A percentile compares a stretch with the other conserved stretches of the same genome.
Evolutionary conservation across 2,329 filamentous ascomycete species (phyloP).

Genomic region (Byssothecium circinans): DNA sequence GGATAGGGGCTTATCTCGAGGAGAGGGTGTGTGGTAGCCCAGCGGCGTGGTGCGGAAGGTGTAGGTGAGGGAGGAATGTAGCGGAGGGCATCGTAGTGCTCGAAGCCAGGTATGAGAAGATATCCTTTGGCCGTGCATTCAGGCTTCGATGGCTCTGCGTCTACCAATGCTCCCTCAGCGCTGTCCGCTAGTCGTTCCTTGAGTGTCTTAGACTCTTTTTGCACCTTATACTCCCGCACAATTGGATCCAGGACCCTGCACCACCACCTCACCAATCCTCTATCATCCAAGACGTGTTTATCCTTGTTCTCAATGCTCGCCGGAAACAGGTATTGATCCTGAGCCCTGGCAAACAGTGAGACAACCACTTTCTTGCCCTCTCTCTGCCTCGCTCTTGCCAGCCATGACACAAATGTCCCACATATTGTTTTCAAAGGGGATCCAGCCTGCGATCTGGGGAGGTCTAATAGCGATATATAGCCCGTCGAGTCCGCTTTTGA

Average conservation of each 20-base stretch:
- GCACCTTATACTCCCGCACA: slow-evolving; percentile 54
- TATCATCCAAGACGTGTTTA: slow-evolving; percentile 91
- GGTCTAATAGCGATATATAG: slow-evolving; percentile 68
- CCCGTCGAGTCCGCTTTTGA: slow-evolving; percentile 97
- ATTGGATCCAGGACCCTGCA: slow-evolving; percentile 82
- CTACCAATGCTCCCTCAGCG: slow-evolving; percentile 24
- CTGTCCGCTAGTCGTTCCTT: slow-evolving; percentile 34
- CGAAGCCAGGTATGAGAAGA: slow-evolving; percentile 83
- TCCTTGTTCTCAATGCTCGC: slow-evolving; percentile 80
- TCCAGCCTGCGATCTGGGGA: slow-evolving; percentile 51
- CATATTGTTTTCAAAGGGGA: slow-evolving; percentile 77
- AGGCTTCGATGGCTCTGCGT: slow-evolving; percentile 21
- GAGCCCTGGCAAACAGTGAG: slow-evolving; percentile 88
- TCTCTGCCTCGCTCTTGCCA: slow-evolving; percentile 68
- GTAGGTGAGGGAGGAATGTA: slow-evolving; percentile 66
- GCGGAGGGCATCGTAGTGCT: slow-evolving; percentile 75
- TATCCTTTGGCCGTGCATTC: slow-evolving; percentile 67
- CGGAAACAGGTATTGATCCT: slow-evolving; percentile 92
- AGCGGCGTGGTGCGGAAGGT: slow-evolving; percentile 44
- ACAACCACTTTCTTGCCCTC: slow-evolving; percentile 70
- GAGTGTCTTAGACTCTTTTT: slow-evolving; percentile 43
- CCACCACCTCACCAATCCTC: slow-evolving; percentile 94
- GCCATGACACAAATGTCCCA: slow-evolving; percentile 72
- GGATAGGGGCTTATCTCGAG: slow-evolving; percentile 70
- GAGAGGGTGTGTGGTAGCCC: slow-evolving; percentile 68